These are phyloP conservation scores for Cercospora sp. DNA, from an alignment of 2,329 filamentous ascomycete species.

Conservation along the genomic window DNA sequence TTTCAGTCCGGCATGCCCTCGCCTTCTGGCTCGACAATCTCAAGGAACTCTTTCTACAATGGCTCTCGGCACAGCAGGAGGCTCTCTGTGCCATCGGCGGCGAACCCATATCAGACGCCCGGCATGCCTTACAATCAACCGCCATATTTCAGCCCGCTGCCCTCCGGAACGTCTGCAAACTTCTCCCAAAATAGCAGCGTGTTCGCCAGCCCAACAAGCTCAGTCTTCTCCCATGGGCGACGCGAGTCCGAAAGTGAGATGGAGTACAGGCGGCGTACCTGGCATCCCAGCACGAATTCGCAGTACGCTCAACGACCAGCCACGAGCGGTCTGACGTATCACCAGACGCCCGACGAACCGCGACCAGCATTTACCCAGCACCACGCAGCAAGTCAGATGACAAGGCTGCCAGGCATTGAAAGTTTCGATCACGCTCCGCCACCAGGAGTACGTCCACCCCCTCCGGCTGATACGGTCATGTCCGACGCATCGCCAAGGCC, in stretches of 20 bases:
- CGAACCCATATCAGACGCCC: constrained; percentile 71
- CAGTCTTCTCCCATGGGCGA: constrained; percentile 62
- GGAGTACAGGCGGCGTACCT: constrained; percentile 79
- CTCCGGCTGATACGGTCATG: constrained; percentile 74
- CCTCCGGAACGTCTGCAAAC: constrained; percentile 54
- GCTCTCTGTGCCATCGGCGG: constrained; percentile 76
- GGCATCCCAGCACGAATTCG: constrained; percentile 76
- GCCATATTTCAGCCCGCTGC: constrained; percentile 54
- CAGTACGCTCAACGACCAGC: constrained; percentile 61
- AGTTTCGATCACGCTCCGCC: constrained; percentile 79
- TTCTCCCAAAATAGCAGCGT: constrained; percentile 62
- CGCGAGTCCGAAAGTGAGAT: constrained; percentile 71
- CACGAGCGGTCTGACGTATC: constrained; percentile 73
- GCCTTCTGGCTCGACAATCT: constrained; percentile 64
- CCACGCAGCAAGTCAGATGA: constrained; percentile 57
- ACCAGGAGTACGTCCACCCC: constrained; percentile 60
- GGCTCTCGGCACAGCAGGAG: constrained; percentile 68
- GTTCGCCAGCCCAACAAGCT: constrained; percentile 66
- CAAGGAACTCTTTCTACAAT: constrained; percentile 73
- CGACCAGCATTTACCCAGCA: constrained; percentile 57
- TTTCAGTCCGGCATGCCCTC: constrained; percentile 70
- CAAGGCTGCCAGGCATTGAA: constrained; percentile 84
- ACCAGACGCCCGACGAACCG: constrained; percentile 67
- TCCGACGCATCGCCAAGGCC: constrained; percentile 54
- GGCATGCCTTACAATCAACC: constrained; percentile 57